Conservation (phyloP, 805 yeast species). For the Hanseniaspora nectarophila region DNA sequence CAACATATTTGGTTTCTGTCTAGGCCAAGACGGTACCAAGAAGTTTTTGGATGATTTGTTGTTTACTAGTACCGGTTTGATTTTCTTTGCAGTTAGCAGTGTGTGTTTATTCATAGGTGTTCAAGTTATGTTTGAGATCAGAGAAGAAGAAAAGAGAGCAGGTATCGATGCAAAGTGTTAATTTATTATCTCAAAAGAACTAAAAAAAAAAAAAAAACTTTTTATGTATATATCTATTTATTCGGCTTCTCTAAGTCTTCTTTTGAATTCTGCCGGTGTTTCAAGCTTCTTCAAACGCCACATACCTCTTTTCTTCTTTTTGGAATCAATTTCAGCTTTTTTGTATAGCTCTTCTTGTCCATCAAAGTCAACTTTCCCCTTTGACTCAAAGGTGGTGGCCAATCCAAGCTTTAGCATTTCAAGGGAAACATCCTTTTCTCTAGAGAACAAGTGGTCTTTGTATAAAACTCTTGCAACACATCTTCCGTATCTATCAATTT, state of each 20-base stretch:
- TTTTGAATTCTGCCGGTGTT: slow-evolving; percentile 76
- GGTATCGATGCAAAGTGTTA: slow-evolving; percentile 73
- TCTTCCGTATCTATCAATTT: slow-evolving; percentile 79
- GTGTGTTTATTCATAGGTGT: slow-evolving; percentile 64
- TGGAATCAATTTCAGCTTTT: slow-evolving; percentile 50
- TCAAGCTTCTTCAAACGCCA: slow-evolving; percentile 48
- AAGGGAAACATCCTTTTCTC: slow-evolving; percentile 67
- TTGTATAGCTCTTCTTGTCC: slow-evolving; percentile 53
- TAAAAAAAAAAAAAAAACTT: no score
- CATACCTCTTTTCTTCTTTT: slow-evolving; percentile 46
- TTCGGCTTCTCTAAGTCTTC: slow-evolving; percentile 25
- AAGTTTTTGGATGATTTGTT: slow-evolving; percentile 58
- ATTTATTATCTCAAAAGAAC: no score
- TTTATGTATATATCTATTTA: background rate
- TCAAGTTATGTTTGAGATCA: slow-evolving; percentile 87
- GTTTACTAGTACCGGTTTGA: slow-evolving; percentile 54
- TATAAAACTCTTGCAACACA: slow-evolving; percentile 67
- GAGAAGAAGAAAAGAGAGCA: slow-evolving; percentile 72
- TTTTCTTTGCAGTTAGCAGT: slow-evolving; percentile 50
- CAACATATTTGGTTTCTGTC: slow-evolving; percentile 84
- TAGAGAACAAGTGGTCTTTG: slow-evolving; percentile 37
- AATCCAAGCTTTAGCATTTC: slow-evolving; percentile 78
- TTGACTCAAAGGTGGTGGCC: slow-evolving; percentile 76
- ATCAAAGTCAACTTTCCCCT: slow-evolving; percentile 68
- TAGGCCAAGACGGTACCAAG: slow-evolving; percentile 76